Percentiles rank a stretch among this genome's conserved stretches.
Conservation (phyloP, 352 stramenopile genomes). For the Poterioochromonas sp. region DNA sequence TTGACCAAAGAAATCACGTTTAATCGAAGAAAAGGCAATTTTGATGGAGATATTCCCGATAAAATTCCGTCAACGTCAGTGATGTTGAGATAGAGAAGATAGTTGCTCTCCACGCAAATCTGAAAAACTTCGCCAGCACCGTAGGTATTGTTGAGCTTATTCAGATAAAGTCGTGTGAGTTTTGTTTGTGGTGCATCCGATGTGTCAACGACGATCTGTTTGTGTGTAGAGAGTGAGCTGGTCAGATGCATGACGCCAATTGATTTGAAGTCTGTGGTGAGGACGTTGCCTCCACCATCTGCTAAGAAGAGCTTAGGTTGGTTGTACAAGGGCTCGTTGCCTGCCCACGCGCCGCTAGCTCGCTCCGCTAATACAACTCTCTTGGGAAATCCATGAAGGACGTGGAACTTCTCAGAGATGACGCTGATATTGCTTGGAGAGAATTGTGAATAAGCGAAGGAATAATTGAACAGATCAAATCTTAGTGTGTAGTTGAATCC, state of each 20-base stretch:
- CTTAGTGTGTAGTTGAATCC: conserved; percentile 14
- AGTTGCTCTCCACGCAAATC: background rate
- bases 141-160: conserved; percentile 24
- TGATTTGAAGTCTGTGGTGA: conserved; percentile 11
- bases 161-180: background rate
- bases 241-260: background rate
- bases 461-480: conserved; percentile 24
- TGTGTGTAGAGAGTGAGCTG: background rate
- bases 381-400: background rate
- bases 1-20: too few relatives aligned
- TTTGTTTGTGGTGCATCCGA: background rate
- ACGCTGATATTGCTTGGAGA: background rate
- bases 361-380: background rate
- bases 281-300: conserved; percentile 23
- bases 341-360: conserved; percentile 27
- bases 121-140: conserved; percentile 26
- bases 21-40: too few relatives aligned
- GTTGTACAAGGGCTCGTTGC: conserved; percentile 12
- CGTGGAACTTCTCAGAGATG: conserved; percentile 4
- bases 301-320: conserved; percentile 11
- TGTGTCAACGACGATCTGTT: conserved; percentile 19
- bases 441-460: background rate
- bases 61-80: background rate
- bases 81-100: background rate
- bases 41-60: too few relatives aligned